Evolutionary conservation across 352 stramenopile species (phyloP).

Genomic region (Pythium graminicola): DNA sequence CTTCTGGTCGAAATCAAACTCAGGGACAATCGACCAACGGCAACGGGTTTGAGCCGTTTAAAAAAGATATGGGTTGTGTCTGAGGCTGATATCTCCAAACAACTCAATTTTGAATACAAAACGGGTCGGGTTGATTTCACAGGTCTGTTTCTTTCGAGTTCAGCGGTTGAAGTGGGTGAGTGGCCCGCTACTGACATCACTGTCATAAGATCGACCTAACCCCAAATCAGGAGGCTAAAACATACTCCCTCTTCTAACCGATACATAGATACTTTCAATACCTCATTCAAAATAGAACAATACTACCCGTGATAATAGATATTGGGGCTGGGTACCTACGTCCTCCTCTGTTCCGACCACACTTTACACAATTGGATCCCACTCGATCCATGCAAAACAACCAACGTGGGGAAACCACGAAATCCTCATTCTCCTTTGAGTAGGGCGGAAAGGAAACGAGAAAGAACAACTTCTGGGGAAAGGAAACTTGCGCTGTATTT

Average conservation of each 20-base stretch:
- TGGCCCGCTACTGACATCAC: not conserved
- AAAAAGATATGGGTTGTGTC: too few relatives aligned
- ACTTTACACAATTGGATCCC: not conserved
- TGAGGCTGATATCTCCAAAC: too few relatives aligned
- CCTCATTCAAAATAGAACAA: not conserved
- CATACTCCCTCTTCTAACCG: not conserved
- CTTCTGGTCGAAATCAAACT: too few relatives aligned
- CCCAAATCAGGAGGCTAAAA: conserved; percentile 8
- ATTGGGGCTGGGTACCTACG: too few relatives aligned
- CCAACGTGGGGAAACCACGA: conserved; percentile 1
- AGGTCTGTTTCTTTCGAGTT: too few relatives aligned
- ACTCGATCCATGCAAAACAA: not conserved
- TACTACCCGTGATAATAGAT: too few relatives aligned
- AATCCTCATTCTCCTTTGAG: not conserved
- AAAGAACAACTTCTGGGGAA: not conserved
- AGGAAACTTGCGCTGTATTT: not conserved
- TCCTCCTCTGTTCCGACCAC: not conserved
- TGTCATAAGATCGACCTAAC: conserved; percentile 2
- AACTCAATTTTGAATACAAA: not conserved
- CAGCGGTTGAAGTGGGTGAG: not conserved
- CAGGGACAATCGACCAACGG: too few relatives aligned
- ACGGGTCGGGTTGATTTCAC: conserved; percentile 1
- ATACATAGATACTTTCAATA: not conserved
- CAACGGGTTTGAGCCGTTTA: not conserved
- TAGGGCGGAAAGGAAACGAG: not conserved